Evolutionary conservation across 1,139 yeast species (phyloP), one percentile per base, ranked within the genome.

Genomic region (Pneumocystis wakefieldiae): DNA sequence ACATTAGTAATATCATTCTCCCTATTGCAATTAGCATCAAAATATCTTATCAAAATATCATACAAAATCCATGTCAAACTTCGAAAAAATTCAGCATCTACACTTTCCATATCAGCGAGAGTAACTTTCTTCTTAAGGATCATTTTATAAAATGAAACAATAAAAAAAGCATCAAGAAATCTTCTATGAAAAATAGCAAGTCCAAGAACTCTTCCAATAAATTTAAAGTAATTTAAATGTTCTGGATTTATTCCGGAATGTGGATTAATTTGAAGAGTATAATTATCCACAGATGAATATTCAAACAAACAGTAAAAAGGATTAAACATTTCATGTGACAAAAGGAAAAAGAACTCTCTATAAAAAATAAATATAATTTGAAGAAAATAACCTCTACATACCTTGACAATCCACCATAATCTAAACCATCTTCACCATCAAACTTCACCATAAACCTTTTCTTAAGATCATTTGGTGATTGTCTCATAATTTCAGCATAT

Each of bases 381-480:
- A 10, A 48, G 4, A 48, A 48, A 48, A 24, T 12, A 32, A 24
- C 17, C 3, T 48, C 5, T 48, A 7, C 32, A 48, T 17, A 48
- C 55, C 55, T 48, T 48, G 97, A 89, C 68, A 92, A 97, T 73
- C 99, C 99, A 81, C 98, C 98, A 73, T 92, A 92, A 79, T 92
- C 99, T 70, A 94, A 81, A 75, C 98, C 99, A 79, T 92, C 98
- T 78, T 92, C 99, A 67, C 98, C 98, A 70, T 92, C 98, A 71
- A 94, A 92, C 75, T 92, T 91, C 74, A 92, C 94, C 98, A 92
- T 92, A 67, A 92, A 78, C 73, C 98, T 83, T 80, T 92, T 94
- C 81, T 92, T 94, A 76, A 92, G 82, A 73, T 92, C 99, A 75
- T 90, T 96, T 17, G 98, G 97, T 1, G 97, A 85, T 78, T 94